Evolutionary conservation across 2,329 filamentous ascomycete genomes (phyloP).

Genomic region (Aspergillus ochraceoroseus): DNA sequence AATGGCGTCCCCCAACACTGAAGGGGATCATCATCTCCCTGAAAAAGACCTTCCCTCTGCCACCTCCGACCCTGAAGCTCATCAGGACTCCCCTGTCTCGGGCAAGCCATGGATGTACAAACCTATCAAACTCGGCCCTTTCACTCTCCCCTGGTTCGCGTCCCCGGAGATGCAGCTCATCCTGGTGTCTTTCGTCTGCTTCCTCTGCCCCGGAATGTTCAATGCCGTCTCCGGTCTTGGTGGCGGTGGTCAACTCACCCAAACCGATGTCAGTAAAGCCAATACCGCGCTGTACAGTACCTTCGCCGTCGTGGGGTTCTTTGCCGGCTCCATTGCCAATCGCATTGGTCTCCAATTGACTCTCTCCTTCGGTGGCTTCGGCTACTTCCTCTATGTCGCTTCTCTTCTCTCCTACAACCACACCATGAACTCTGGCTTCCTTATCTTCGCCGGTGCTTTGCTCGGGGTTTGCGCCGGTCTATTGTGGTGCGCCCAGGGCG

Average conservation of each 20-base stretch:
- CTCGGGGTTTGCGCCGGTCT: conserved; percentile 49
- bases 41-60: conserved; percentile 19
- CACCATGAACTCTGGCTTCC: conserved; percentile 46
- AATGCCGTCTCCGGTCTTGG: conserved; percentile 63
- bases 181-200: conserved; percentile 66
- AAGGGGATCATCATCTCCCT: conserved; percentile 7
- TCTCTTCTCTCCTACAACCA: conserved; percentile 50
- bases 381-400: conserved; percentile 48
- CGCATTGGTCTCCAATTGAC: conserved; percentile 43
- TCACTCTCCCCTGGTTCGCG: conserved; percentile 62
- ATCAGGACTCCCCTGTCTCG: conserved; percentile 20
- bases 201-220: conserved; percentile 69
- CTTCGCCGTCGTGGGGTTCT: conserved; percentile 62
- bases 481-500: conserved; percentile 50
- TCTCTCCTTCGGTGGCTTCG: conserved; percentile 45
- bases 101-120: conserved; percentile 63
- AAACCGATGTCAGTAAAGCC: conserved; percentile 57
- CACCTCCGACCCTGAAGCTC: conserved; percentile 25
- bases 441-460: conserved; percentile 48
- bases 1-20: conserved; percentile 14
- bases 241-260: conserved; percentile 57
- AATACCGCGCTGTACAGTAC: conserved; percentile 68
- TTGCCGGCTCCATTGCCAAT: conserved; percentile 51
- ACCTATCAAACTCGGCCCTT: conserved; percentile 51
- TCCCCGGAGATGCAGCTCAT: conserved; percentile 67